These are phyloP conservation scores for Penicillium sp. DNA, from an alignment of 2,329 filamentous ascomycete species.

Conservation along the genomic window DNA sequence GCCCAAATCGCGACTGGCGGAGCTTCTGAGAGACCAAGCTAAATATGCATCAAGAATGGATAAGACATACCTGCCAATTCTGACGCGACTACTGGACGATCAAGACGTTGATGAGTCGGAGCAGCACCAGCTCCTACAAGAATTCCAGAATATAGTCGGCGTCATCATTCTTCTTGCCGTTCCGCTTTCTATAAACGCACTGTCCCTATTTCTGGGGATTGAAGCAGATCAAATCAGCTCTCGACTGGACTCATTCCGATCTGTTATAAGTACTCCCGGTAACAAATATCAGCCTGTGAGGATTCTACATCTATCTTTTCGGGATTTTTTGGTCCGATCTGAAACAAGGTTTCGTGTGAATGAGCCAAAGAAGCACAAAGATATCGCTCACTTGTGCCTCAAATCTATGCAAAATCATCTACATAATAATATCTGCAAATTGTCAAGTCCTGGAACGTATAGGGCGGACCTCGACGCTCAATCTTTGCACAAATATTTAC, in stretches of 20 bases:
- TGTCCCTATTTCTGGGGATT: conserved; percentile 23
- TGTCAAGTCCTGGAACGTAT: too few relatives aligned
- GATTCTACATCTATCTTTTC: conserved; percentile 40
- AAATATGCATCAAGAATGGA: conserved; percentile 24
- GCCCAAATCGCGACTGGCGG: conserved; percentile 10
- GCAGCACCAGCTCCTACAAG: too few relatives aligned
- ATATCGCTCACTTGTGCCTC: conserved; percentile 17
- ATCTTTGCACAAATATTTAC: too few relatives aligned
- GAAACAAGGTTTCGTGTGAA: conserved; percentile 37
- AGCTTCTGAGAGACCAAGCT: conserved; percentile 9
- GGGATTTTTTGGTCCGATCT: conserved; percentile 38
- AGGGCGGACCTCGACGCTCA: too few relatives aligned
- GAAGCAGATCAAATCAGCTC: conserved; percentile 16
- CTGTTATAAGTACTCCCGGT: conserved; percentile 24
- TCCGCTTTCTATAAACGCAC: conserved; percentile 29
- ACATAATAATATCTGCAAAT: too few relatives aligned
- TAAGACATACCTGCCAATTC: conserved; percentile 32
- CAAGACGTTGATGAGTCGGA: conserved; percentile 13
- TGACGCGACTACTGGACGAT: conserved; percentile 16
- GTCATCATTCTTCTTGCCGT: conserved; percentile 28
- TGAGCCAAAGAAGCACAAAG: conserved; percentile 25
- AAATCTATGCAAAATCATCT: conserved; percentile 6
- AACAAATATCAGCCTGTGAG: conserved; percentile 23
- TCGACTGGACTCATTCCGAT: conserved; percentile 25
- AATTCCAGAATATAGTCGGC: conserved; percentile 29